phyloP scores from a whole-genome alignment of 805 yeast genomes.

The Lachancea sp. region DNA sequence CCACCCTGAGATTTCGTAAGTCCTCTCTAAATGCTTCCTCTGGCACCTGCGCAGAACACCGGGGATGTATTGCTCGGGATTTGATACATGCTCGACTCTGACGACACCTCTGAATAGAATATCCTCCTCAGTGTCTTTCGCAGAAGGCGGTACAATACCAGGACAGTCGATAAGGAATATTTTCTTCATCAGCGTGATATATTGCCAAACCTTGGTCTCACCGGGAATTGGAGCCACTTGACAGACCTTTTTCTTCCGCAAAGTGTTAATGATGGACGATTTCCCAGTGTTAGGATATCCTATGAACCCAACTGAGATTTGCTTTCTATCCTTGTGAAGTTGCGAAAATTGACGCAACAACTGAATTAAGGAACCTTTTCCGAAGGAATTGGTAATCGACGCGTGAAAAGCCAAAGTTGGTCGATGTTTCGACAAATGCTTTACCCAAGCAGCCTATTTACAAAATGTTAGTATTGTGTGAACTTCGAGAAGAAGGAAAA shows the following conservation, averaged over 20 bases:
- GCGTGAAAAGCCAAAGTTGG: conserved; percentile 99
- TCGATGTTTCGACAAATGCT: conserved; percentile 79
- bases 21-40: conserved; percentile 84
- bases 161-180: conserved; percentile 97
- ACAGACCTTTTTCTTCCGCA: conserved; percentile 92
- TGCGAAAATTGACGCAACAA: conserved; percentile 87
- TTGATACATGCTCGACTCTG: conserved; percentile 93
- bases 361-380: conserved; percentile 94
- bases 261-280: conserved; percentile 89
- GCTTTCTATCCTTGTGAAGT: conserved; percentile 87
- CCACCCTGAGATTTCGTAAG: conserved; percentile 95
- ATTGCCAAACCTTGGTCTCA: conserved; percentile 98
- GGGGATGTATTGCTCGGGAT: conserved; percentile 93
- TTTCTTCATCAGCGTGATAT: conserved; percentile 92
- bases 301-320: conserved; percentile 92
- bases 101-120: conserved; percentile 95
- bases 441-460: conserved; percentile 95
- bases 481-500: background rate
- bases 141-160: conserved; percentile 95
- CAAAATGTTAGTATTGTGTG: conserved; percentile 9
- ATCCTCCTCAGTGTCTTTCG: conserved; percentile 84
- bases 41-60: conserved; percentile 81
- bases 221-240: conserved; percentile 98
- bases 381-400: conserved; percentile 93
- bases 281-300: conserved; percentile 99